Evolutionary conservation across 225 moss, liverwort and hornwort genomes (phyloP).

Genomic region (Straminergon stramineum): DNA sequence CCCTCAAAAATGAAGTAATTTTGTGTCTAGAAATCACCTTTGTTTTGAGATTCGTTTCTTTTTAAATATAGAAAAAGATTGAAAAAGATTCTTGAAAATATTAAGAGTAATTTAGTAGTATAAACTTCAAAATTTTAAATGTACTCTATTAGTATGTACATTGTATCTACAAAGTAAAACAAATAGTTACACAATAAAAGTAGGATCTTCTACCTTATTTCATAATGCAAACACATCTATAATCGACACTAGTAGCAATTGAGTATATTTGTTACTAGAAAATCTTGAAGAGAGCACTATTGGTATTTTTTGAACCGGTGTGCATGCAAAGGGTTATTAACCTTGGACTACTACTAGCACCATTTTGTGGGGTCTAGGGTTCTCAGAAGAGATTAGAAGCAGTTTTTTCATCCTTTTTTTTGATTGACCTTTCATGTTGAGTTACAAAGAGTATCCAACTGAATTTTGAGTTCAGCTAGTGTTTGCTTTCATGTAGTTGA

Average conservation of each 20-base stretch:
- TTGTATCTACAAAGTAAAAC: neutral
- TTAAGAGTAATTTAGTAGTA: no score
- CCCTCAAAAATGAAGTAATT: neutral
- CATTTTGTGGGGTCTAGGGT: no score
- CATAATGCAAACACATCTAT: rapidly evolving
- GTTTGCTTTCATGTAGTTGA: no score
- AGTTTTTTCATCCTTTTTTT: no score
- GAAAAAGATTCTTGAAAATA: no score
- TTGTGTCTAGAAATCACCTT: neutral
- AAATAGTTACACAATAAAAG: neutral
- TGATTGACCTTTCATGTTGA: no score
- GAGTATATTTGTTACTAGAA: neutral
- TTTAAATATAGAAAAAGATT: no score
- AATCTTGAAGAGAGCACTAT: rapidly evolving
- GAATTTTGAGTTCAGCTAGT: no score
- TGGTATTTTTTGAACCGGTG: neutral
- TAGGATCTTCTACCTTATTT: neutral
- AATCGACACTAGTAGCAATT: rapidly evolving
- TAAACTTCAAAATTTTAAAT: neutral
- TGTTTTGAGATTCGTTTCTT: rapidly evolving
- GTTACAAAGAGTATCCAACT: no score
- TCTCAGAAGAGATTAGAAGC: no score
- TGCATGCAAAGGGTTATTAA: no score
- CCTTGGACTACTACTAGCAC: no score
- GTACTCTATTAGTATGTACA: neutral